Evolutionary conservation across 2,329 filamentous ascomycete genomes (phyloP).

Genomic region (Zymoseptoria pseudotritici): DNA sequence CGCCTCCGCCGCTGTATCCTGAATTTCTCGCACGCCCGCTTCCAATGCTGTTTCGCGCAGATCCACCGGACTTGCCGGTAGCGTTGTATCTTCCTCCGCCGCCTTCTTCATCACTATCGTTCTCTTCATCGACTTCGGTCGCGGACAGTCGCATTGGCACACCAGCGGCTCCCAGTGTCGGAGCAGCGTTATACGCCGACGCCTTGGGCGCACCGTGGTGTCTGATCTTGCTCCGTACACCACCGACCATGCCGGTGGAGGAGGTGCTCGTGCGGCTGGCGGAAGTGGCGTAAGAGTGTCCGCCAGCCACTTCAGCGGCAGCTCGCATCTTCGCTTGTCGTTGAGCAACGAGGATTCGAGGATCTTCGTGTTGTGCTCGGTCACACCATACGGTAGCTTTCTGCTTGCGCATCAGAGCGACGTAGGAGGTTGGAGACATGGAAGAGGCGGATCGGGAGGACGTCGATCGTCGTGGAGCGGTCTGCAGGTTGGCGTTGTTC

Average conservation of each 20-base stretch:
- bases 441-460: constrained; percentile 63
- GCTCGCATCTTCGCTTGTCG: constrained; percentile 81
- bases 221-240: constrained; percentile 75
- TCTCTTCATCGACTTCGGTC: constrained; percentile 83
- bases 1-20: constrained; percentile 7
- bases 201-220: constrained; percentile 77
- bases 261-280: constrained; percentile 24
- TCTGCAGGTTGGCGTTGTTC: constrained; percentile 25
- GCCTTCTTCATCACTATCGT: constrained; percentile 65
- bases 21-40: constrained; percentile 37
- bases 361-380: constrained; percentile 84
- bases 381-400: constrained; percentile 99
- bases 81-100: constrained; percentile 51
- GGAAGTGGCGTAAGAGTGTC: constrained; percentile 32
- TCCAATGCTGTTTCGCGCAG: constrained; percentile 51
- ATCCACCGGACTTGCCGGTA: constrained; percentile 58
- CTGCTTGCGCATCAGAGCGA: constrained; percentile 90
- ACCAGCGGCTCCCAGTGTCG: constrained; percentile 64
- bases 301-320: constrained; percentile 70
- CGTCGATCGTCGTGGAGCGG: constrained; percentile 58
- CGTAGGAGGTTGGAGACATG: constrained; percentile 66
- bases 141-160: constrained; percentile 88
- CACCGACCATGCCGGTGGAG: constrained; percentile 33
- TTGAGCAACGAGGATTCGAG: constrained; percentile 72
- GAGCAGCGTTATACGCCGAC: constrained; percentile 67